Base-by-base conservation (phyloP, 78 protist species). In the Dictyostelium capitatum region DNA sequence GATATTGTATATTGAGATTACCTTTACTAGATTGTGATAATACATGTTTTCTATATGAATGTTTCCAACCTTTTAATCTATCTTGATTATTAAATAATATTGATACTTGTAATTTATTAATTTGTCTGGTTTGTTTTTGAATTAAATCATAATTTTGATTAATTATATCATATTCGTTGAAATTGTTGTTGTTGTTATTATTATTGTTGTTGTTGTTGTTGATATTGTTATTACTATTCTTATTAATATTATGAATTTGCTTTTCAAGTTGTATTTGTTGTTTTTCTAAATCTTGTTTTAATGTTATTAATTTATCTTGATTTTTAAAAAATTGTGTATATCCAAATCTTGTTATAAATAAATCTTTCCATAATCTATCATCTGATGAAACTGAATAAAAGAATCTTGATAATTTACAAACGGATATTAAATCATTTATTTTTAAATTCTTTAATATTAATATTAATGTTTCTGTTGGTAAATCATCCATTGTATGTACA, bases 1-100 rank as follows among this genome's bases (percentile, higher is more conserved):
- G 23, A 19, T n/a, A n/a, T n/a, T n/a, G n/a, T n/a, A 37, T 37
- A 3, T 37, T 37, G 2, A 37, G 2, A 37, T 28, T 56, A 79
- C 83, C 46, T 9, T 23, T 30, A 37, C 83, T 56, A 17, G n/a
- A 64, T 23, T 81, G 46, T n/a, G 65, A n/a, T 82, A 82, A 41
- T 15, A 82, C n/a, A 8, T 9, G 37, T 54, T 46, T 81, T 51
- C 30, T 82, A 69, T 69, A 82, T 1, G 25, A n/a, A 48, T 48
- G 23, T 32, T 69, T 82, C 89, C 89, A 82, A 15, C 89, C 89
- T 43, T 80, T 80, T 30, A 59, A 15, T 37, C n/a, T 72, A 17
- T 43, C 19, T 41, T 72, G 48, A 12, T 41, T 19, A 37, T 6
- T 9, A 28, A 15, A 25, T 72, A 43, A 72, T 20, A 20, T 32